Base-by-base conservation (phyloP, 306 rosid species). In the Arachis hypogaea region DNA sequence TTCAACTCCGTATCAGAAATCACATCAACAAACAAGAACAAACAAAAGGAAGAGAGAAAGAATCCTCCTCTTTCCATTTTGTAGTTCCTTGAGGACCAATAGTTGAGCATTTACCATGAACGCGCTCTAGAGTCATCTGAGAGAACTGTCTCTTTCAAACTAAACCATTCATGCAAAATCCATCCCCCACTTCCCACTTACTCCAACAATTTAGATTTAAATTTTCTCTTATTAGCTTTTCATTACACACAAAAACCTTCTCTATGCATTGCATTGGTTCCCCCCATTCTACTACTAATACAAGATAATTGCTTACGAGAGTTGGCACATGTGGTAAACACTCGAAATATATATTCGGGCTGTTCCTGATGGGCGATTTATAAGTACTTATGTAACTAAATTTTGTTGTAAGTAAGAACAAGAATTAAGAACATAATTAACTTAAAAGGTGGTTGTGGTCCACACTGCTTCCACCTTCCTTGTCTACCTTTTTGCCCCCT, bases 391-490 rank as follows among this genome's bases (percentile, higher is more conserved):
- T 33, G 38, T 22, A 22, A 22, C 28, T 22, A 22, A 22, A 22
- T 22, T 22, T 22, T 22, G 1, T 22, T 22, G 28, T 22, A 22
- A 22, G 28, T 22, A 22, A 22, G 28, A 22, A 22, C 28, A 22
- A 33, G 38, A 4, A 33, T 33, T 33, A 61, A 54, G 68, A 75
- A 59, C 60, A 68, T 62, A 80, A 14, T 71, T 38, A 69, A 68
- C 46, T 59, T 51, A 44, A 42, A 42, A 40, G 60, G 18, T 59
- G 62, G 33, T 43, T 74, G 86, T 85, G 89, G 92, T 88, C 88
- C 88, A 43, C 52, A 69, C 78, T 44, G 1, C 6, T 45, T 11
- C 78, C 63, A 46, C 47, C 80, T 52, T 63, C 83, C 68, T 72
- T 84, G 68, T 74, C 73, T 30, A 61, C 80, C 80, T 75, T 61